A percentile compares a stretch with the other conserved stretches of the same genome.
Conservation (phyloP, 1,139 yeast species). For the Magnusiomyces sp. region DNA sequence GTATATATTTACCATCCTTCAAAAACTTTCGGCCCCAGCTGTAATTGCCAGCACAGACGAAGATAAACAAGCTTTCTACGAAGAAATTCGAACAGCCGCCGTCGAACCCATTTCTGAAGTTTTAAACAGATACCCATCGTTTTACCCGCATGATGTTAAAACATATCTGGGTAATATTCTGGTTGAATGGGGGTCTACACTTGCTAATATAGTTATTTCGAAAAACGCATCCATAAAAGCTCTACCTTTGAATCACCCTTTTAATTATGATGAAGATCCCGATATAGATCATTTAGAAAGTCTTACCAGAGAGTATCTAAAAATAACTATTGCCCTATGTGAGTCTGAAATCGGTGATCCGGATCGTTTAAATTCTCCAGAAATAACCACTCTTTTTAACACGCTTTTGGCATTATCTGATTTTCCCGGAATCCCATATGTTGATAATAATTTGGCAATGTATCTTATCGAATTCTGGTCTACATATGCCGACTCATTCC, state of each 20-base stretch:
- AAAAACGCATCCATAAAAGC: constrained; percentile 5
- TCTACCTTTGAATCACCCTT: not conserved
- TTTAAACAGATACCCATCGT: constrained; percentile 6
- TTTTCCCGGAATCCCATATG: constrained; percentile 51
- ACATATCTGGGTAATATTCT: constrained; percentile 5
- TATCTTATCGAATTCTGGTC: constrained; percentile 76
- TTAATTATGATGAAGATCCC: constrained; percentile 12
- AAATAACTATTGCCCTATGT: constrained; percentile 10
- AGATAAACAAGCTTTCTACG: not conserved
- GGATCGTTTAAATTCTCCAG: constrained; percentile 4
- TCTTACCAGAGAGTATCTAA: constrained; percentile 8
- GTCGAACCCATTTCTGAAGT: constrained; percentile 9
- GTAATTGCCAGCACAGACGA: not conserved
- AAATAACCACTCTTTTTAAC: constrained; percentile 17
- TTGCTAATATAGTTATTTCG: constrained; percentile 5
- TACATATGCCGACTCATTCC: constrained; percentile 55
- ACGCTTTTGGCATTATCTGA: constrained; percentile 48
- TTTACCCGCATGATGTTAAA: constrained; percentile 4
- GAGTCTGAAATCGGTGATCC: constrained; percentile 7
- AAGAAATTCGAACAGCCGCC: not conserved
- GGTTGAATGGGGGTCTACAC: constrained; percentile 9
- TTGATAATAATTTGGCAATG: constrained; percentile 60
- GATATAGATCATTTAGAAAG: constrained; percentile 14
- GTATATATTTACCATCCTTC: not conserved
- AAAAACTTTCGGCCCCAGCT: not conserved